Base-by-base conservation (phyloP, 78 protist species). In the Andalucia godoyi region DNA sequence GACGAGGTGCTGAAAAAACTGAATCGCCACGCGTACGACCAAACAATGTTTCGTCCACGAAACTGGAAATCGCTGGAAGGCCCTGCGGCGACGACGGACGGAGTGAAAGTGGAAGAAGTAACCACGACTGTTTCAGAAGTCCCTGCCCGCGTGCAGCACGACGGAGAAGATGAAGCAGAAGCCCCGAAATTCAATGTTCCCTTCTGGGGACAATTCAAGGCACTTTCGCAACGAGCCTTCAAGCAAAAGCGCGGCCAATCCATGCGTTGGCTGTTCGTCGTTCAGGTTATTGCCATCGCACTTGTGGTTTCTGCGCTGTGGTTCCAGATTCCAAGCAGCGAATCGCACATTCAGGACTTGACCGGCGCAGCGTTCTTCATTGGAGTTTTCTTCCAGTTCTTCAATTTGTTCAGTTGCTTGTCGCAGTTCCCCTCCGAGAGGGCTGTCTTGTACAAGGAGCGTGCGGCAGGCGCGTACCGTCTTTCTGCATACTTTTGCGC, bases 281-380 rank as follows among this genome's bases (percentile, higher is more conserved):
- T 62, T 23, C 73, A 74, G 54, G n/a, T 34, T 17, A 10, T 67
- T n/a, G 8, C 27, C 46, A 18, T 74, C 39, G 67, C 81, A 5
- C 23, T 63, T 8, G 38, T 76, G 27, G 4, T 60, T 68, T 76
- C 73, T 7, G 23, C 53, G 33, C 7, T 76, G 38, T 76, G 57
- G 57, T 71, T n/a, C 1, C 65, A 57, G 25, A 17, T 76, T 6
- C 57, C 25, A 42, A 10, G 36, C 46, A 58, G 3, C 37, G 67
- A 53, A 4, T 57, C 17, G 41, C 13, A 41, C 32, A 15, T 64
- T 6, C 34, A 29, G 0, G 80, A 67, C 55, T 27, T 57, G 5
- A 15, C 12, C 40, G 81, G 81, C 12, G 40, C 49, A 5, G 39
- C 70, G 55, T 76, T 76, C 54, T 66, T 76, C 25, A 10, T 42